Evolutionary conservation across 495 filamentous ascomycete species (phyloP), one percentile per base, ranked within the genome.

Genomic region (Penicillium riverlandense): DNA sequence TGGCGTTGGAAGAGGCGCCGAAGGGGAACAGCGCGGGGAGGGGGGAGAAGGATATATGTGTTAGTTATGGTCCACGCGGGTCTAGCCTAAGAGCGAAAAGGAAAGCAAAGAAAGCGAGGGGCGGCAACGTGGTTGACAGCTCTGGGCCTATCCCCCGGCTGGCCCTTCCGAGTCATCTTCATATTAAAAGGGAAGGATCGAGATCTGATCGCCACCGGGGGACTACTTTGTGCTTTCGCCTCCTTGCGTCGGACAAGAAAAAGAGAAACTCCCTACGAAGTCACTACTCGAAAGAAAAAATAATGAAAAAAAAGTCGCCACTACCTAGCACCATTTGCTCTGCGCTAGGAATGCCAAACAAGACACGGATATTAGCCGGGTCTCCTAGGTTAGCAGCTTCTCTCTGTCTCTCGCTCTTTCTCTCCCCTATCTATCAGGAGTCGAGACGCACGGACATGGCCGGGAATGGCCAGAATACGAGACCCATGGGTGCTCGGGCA

Each of bases 381-480:
- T 22, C 22, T 3, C 2, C 22, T 3, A 22, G 22, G 4, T 22
- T 3, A 22, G 22, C 22, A 22, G 4, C 22, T 22, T 22, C 4
- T 16, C 15, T 16, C 15, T 16, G 15, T 6, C 22, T 22, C 22
- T 22, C 4, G 3, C 22, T 22, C 22, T 0, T 4, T 22, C 22
- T 6, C 22, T 22, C 22, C 22, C 22, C 22, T 22, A 22, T 43
- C 51, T 43, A 50, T 51, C 27, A 47, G 47, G 37, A 37, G 41
- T 10, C 10, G 11, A 40, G 37, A 48, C 50, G 50, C 47, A 50
- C 54, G 47, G 47, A 57, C 47, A 36, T 12, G 50, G 15, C 42
- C 47, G 50, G 46, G 22, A 53, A 53, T 53, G 50, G 50, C 41
- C 30, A 49, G 44, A 55, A 55, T 55, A 55, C 52, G 52, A 52